These are phyloP conservation scores for Geum urbanum DNA, from an alignment of 306 rosid genomes.

Conservation along the genomic window DNA sequence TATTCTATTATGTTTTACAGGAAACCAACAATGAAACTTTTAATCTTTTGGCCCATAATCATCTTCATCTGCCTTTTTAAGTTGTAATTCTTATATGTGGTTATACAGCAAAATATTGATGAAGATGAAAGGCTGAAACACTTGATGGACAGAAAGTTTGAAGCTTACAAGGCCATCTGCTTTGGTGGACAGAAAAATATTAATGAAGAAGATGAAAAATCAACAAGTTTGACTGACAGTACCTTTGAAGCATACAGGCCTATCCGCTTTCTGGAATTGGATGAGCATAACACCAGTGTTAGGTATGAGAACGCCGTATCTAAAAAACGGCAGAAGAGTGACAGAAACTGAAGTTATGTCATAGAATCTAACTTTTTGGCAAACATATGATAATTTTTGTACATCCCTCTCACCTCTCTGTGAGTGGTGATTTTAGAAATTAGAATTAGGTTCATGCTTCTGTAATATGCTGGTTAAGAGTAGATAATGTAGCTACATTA, in stretches of 20 bases:
- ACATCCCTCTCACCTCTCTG: neutral
- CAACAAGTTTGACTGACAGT: slow-evolving; percentile 5
- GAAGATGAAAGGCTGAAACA: too few species aligned
- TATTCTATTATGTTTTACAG: neutral
- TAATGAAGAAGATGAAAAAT: slow-evolving; percentile 10
- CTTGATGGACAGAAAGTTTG: too few species aligned
- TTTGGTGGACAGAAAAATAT: neutral
- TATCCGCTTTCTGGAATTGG: too few species aligned
- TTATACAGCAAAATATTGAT: too few species aligned
- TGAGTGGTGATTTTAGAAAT: neutral
- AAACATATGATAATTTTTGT: neutral
- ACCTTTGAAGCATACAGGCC: neutral
- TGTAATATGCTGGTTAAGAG: too few species aligned
- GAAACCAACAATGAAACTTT: neutral
- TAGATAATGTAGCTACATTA: neutral
- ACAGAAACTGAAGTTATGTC: neutral
- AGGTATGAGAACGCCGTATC: too few species aligned
- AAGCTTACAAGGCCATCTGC: too few species aligned
- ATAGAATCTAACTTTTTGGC: neutral
- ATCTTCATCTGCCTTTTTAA: neutral
- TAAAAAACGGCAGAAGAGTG: neutral
- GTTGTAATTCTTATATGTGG: neutral
- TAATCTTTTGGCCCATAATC: neutral
- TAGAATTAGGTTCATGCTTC: neutral
- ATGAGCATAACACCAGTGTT: neutral